These are phyloP conservation scores for Entelexis paramagnoliae DNA, from an alignment of 1,139 yeast species.

Conservation along the genomic window DNA sequence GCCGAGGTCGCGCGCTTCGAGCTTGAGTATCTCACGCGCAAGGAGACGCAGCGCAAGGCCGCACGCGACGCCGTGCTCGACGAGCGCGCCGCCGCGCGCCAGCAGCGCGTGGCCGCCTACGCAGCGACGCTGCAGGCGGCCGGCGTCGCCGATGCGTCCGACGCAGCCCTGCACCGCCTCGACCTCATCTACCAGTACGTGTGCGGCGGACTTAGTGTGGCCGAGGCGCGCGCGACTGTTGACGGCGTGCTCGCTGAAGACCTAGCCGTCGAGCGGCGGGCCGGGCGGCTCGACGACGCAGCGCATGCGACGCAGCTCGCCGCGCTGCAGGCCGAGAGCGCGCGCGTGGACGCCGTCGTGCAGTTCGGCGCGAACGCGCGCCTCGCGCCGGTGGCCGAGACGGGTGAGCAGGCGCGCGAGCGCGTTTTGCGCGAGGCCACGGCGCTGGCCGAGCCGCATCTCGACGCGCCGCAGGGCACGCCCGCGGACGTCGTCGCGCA, in stretches of 20 bases:
- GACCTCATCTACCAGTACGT: slow-evolving; percentile 42
- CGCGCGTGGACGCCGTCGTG: slow-evolving; percentile 36
- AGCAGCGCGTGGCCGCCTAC: slow-evolving; percentile 24
- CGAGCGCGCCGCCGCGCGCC: slow-evolving; percentile 32
- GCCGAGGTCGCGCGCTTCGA: slow-evolving; percentile 46
- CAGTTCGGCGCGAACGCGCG: slow-evolving; percentile 14
- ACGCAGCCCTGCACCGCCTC: slow-evolving; percentile 43
- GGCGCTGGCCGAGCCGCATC: slow-evolving; percentile 16
- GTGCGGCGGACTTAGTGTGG: slow-evolving; percentile 36
- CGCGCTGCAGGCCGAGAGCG: slow-evolving; percentile 30
- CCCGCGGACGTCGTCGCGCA: slow-evolving; percentile 25
- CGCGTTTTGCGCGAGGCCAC: slow-evolving; percentile 9
- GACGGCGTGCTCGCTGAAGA: slow-evolving; percentile 47
- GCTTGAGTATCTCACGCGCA: slow-evolving; percentile 47
- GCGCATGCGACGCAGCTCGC: slow-evolving; percentile 28
- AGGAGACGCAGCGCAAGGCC: slow-evolving; percentile 51
- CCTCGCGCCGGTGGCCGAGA: slow-evolving; percentile 9
- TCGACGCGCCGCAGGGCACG: slow-evolving; percentile 18
- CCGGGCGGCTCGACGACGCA: slow-evolving; percentile 29
- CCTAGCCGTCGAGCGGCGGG: slow-evolving; percentile 23
- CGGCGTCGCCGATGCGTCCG: slow-evolving; percentile 31
- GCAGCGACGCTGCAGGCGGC: slow-evolving; percentile 28
- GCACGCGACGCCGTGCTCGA: slow-evolving; percentile 36
- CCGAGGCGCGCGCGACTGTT: slow-evolving; percentile 51
- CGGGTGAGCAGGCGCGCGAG: slow-evolving; percentile 7